A percentile compares a stretch with the other conserved stretches of the same genome.
Conservation (phyloP, 1,284 basidiomycete species). For the Pseudozyma tsukubaensis region DNA sequence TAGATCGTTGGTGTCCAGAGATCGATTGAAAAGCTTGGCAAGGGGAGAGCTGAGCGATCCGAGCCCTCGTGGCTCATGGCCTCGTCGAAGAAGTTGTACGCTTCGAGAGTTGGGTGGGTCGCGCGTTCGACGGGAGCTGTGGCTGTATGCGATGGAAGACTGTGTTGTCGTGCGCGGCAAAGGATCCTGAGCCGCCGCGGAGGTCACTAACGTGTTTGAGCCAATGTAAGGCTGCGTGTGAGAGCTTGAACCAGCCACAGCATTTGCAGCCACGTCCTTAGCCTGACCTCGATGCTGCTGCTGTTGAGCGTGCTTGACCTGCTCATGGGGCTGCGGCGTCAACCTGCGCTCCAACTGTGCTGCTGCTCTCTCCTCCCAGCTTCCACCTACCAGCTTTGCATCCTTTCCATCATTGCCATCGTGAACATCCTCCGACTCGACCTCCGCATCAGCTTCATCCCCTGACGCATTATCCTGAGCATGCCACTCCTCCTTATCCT, state of each 20-base stretch:
- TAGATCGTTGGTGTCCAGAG: slow-evolving; percentile 20
- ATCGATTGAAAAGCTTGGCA: slow-evolving; percentile 40
- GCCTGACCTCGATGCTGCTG: too few species aligned
- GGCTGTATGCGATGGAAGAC: slow-evolving; percentile 29
- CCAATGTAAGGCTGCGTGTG: not conserved
- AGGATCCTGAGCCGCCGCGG: slow-evolving; percentile 5
- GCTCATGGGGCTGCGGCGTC: slow-evolving; percentile 6
- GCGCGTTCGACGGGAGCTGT: slow-evolving; percentile 21
- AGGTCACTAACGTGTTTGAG: not conserved
- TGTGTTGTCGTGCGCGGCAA: slow-evolving; percentile 22
- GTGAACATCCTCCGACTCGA: slow-evolving; percentile 1
- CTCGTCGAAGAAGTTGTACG: slow-evolving; percentile 19
- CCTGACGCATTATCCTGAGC: slow-evolving; percentile 17
- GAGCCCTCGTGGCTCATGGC: slow-evolving; percentile 34
- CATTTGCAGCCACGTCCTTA: not conserved
- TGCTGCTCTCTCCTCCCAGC: slow-evolving; percentile 36
- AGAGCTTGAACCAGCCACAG: not conserved
- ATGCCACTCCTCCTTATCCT: slow-evolving; percentile 30
- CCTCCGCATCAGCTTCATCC: slow-evolving; percentile 26
- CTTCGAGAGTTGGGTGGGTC: slow-evolving; percentile 14
- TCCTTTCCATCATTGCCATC: not conserved
- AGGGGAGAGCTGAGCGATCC: slow-evolving; percentile 44
- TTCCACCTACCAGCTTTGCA: slow-evolving; percentile 6
- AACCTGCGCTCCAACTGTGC: slow-evolving; percentile 18
- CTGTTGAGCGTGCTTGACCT: not conserved